Conservation (phyloP, 768 basidiomycete species). For the Tephrocybe sp. region DNA sequence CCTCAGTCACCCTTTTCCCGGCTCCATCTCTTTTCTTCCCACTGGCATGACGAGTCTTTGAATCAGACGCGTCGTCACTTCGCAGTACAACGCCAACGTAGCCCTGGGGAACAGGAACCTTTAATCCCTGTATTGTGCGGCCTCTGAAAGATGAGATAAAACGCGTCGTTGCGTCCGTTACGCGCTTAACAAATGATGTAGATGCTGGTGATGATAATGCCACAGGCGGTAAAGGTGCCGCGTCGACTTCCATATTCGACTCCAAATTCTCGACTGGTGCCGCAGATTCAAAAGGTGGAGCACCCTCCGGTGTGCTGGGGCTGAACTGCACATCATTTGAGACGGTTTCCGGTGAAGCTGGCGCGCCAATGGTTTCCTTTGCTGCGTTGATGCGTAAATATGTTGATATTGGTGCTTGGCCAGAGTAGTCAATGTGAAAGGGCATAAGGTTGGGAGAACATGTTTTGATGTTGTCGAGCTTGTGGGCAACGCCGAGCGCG, state of each 20-base stretch:
- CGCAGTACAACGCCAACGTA: too few species aligned
- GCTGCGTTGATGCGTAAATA: conserved; percentile 65
- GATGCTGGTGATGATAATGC: conserved; percentile 8
- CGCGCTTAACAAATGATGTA: conserved; percentile 15
- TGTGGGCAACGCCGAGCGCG: conserved; percentile 2
- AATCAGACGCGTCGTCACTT: too few species aligned
- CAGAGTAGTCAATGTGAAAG: conserved; percentile 72
- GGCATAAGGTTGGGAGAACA: conserved; percentile 78
- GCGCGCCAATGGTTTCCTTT: conserved; percentile 28
- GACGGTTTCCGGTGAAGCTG: conserved; percentile 9
- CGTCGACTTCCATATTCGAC: not conserved
- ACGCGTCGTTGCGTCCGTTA: conserved; percentile 33
- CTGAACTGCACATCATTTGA: conserved; percentile 8
- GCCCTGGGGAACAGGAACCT: conserved; percentile 51
- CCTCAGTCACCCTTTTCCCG: not conserved
- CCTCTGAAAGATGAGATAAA: conserved; percentile 74
- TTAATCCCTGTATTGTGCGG: conserved; percentile 67
- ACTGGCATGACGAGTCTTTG: too few species aligned
- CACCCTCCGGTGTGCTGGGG: not conserved
- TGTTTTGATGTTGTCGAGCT: conserved; percentile 11
- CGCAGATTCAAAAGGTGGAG: not conserved
- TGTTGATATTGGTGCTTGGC: conserved; percentile 70
- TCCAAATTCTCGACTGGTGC: not conserved
- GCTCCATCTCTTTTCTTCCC: conserved; percentile 7
- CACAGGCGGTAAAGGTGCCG: not conserved